A percentile compares a stretch with the other conserved stretches of the same genome.
Conservation (phyloP, 1,284 basidiomycete species). For the Puccinia triticina region DNA sequence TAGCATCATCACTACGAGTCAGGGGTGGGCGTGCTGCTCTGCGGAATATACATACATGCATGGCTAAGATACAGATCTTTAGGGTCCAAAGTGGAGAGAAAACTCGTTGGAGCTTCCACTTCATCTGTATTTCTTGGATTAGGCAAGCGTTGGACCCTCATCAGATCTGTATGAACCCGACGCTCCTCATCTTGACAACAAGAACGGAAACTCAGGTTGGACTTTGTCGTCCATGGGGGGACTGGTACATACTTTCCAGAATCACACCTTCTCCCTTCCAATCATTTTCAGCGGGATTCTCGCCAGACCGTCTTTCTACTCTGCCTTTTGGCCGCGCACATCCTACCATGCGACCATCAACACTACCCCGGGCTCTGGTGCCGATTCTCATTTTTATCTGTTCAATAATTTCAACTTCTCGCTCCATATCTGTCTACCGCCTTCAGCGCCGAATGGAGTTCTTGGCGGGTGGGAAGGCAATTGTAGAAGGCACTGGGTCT, state of each 20-base stretch:
- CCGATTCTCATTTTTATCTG: not conserved
- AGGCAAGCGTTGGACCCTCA: not conserved
- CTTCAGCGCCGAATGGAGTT: not conserved
- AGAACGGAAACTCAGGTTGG: not conserved
- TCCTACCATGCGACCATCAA: not conserved
- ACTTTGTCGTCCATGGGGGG: not conserved
- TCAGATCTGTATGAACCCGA: not conserved
- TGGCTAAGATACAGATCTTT: too few relatives aligned
- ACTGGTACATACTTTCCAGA: too few relatives aligned
- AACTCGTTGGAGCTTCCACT: not conserved
- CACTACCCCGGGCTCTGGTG: too few relatives aligned
- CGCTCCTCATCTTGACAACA: not conserved
- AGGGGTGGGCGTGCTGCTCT: too few relatives aligned
- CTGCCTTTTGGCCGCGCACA: not conserved
- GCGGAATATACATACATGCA: too few relatives aligned
- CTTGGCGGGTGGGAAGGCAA: too few relatives aligned
- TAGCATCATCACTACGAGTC: too few relatives aligned
- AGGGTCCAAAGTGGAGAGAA: not conserved
- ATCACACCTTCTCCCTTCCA: not conserved
- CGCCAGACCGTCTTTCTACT: too few relatives aligned
- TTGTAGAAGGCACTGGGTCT: too few relatives aligned
- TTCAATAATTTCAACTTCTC: not conserved
- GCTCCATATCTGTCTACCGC: not conserved
- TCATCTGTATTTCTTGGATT: not conserved
- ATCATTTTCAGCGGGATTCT: too few relatives aligned